Base-by-base conservation (phyloP, 805 yeast genomes). In the Hanseniaspora guilliermondii region DNA sequence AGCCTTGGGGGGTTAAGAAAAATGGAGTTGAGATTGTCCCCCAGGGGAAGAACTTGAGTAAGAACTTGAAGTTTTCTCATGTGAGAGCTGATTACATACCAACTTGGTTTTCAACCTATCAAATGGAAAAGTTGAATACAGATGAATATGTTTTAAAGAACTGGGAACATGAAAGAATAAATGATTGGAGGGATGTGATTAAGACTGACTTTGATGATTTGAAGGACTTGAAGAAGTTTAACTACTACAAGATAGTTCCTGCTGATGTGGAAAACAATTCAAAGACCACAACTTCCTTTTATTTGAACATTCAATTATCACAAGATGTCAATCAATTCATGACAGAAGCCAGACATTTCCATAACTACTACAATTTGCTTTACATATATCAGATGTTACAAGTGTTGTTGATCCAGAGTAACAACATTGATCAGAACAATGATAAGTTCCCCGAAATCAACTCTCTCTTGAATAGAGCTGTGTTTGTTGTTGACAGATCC, bases 21-120 rank as follows among this genome's bases (percentile, higher is more conserved):
- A 55, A 55, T 22, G 95, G 95, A 0, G 78, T 82, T 58, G 68
- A 83, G 47, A 70, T 79, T 6, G 77, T 85, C 2, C 96, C 96
- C 0, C 91, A 91, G 27, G 69, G 69, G 1, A 64, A 67, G 2
- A 68, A 68, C 24, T 61, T 67, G 24, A 78, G 86, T 0, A 74
- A 87, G 58, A 83, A 84, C 60, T 68, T 87, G 47, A 70, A 76
- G 12, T 70, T 87, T 57, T 80, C 94, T 0, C 81, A 82, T 61
- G 79, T 87, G 45, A 76, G 84, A 63, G 88, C 84, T 57, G 89
- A 85, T 63, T 86, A 89, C 86, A 63, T 85, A 7, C 95, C 95
- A 1, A 78, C 86, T 0, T 68, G 75, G 27, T 73, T 74, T 55
- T 82, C 80, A 57, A 83, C 83, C 14, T 61, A 85, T 39, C 61